phyloP scores from a whole-genome alignment of 352 stramenopile genomes.

The Phytophthora chlamydospora region DNA sequence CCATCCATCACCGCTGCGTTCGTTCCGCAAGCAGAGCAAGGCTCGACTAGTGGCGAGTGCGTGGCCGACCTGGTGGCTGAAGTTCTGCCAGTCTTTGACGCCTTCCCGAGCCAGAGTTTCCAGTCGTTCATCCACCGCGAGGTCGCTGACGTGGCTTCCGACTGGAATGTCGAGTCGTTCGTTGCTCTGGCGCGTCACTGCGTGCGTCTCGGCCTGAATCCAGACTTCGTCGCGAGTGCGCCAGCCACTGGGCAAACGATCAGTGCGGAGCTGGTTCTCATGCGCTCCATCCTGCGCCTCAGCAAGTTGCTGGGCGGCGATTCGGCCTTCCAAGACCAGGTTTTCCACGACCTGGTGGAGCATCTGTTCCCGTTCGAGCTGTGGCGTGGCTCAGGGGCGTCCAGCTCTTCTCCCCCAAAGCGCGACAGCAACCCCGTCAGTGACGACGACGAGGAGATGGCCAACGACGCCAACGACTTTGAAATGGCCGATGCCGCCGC shows the following conservation, averaged over 20 bases:
- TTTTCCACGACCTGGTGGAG: constrained; percentile 64
- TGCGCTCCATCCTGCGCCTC: constrained; percentile 57
- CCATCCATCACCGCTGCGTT: constrained; percentile 57
- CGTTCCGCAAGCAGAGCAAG: constrained; percentile 36
- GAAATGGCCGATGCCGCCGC: constrained; percentile 23
- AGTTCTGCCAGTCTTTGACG: constrained; percentile 70
- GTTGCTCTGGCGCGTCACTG: constrained; percentile 69
- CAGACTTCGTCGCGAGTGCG: constrained; percentile 10
- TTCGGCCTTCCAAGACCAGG: constrained; percentile 52
- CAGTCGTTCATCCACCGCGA: constrained; percentile 70
- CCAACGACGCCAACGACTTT: constrained; percentile 21
- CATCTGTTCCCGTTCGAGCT: constrained; percentile 61
- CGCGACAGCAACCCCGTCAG: constrained; percentile 17
- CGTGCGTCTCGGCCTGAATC: constrained; percentile 52
- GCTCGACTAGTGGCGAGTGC: constrained; percentile 41
- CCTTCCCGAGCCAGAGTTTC: constrained; percentile 64
- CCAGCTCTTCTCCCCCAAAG: constrained; percentile 34
- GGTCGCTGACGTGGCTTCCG: constrained; percentile 53
- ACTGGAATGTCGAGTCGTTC: constrained; percentile 76
- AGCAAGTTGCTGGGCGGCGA: constrained; percentile 64
- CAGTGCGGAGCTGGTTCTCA: constrained; percentile 54
- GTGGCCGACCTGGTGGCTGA: constrained; percentile 55
- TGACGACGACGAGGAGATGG: constrained; percentile 49
- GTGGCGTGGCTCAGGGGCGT: constrained; percentile 24
- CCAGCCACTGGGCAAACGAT: constrained; percentile 16